Conservation (phyloP, 2,329 filamentous ascomycete genomes). For the Botrytis pseudocinerea region DNA sequence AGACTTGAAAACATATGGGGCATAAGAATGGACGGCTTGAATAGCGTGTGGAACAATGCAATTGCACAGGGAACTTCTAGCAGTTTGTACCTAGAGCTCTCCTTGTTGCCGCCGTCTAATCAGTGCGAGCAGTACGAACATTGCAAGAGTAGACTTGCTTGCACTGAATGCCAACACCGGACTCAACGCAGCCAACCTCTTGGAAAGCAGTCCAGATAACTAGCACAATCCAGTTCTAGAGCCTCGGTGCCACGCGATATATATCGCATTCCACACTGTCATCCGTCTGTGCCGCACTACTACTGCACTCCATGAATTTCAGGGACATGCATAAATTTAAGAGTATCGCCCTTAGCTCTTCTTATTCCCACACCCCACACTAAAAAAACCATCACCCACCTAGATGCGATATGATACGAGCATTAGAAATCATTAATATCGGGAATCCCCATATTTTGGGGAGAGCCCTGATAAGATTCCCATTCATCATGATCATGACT, state of each 20-base stretch:
- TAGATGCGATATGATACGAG: background rate
- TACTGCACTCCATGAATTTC: background rate
- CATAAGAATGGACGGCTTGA: too few species aligned
- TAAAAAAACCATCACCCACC: background rate
- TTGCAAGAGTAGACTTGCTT: too few species aligned
- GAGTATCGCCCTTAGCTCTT: background rate
- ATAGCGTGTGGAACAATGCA: too few species aligned
- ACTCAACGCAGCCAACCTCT: too few species aligned
- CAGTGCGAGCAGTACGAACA: too few species aligned
- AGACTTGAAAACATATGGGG: background rate
- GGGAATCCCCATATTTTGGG: background rate
- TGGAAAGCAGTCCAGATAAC: too few species aligned
- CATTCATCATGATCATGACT: background rate
- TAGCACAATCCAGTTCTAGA: too few species aligned
- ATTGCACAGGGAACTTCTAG: too few species aligned
- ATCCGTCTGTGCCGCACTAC: background rate
- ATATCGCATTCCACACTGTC: background rate
- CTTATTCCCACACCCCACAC: constrained; percentile 12
- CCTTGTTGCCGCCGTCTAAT: too few species aligned
- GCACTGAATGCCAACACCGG: too few species aligned
- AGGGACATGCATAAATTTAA: background rate
- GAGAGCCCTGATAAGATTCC: background rate
- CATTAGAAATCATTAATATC: background rate
- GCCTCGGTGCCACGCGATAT: too few species aligned
- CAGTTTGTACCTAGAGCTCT: too few species aligned